Evolutionary conservation across 257 asterid species (phyloP).

Genomic region (Solanum sejunctum): DNA sequence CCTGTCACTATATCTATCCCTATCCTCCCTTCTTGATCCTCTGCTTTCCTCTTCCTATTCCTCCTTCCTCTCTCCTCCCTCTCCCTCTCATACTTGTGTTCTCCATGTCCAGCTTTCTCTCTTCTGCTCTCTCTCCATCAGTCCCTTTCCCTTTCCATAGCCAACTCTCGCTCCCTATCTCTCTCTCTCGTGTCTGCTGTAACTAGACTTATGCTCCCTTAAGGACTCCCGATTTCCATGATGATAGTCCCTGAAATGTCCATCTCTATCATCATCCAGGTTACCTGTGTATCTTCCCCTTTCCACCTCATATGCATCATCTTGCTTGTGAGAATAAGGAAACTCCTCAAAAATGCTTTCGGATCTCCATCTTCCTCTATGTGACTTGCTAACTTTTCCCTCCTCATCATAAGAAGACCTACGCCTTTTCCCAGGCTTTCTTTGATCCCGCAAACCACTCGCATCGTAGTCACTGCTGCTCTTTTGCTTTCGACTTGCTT

Average conservation of each 20-base stretch:
- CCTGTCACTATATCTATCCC: conserved; percentile 29
- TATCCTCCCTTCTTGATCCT: conserved; percentile 25
- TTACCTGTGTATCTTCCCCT: neutral
- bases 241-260: neutral
- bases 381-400: neutral
- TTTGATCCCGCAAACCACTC: neutral
- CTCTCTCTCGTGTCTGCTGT: neutral
- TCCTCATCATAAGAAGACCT: neutral
- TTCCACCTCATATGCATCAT: neutral
- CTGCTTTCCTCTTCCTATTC: conserved; percentile 25
- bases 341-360: neutral
- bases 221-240: neutral
- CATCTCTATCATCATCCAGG: neutral
- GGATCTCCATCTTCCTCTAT: neutral
- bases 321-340: too few species aligned
- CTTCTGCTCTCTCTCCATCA: conserved; percentile 10
- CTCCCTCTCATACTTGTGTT: conserved; percentile 17
- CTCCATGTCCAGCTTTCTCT: conserved; percentile 14
- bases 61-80: conserved; percentile 23
- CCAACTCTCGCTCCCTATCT: neutral
- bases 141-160: conserved; percentile 16
- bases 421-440: neutral
- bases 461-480: neutral
- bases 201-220: neutral
- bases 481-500: conserved; percentile 11